Evolutionary conservation across 192 early-diverging fungal genomes (phyloP).

Genomic region (Coemansia sp.): DNA sequence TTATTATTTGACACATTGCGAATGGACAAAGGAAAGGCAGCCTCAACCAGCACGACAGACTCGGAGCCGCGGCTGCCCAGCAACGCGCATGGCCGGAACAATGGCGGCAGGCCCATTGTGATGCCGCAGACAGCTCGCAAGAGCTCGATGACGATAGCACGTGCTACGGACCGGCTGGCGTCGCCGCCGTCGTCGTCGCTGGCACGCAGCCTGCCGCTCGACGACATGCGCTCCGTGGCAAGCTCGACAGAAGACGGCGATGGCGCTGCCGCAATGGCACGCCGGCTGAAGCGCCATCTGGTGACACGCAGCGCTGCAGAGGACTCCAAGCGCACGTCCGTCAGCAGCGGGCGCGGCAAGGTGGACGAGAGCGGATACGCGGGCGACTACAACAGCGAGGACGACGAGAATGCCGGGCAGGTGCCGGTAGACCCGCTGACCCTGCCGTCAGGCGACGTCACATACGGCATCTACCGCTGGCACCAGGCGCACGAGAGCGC

Average conservation of each 20-base stretch:
- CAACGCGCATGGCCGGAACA: constrained; percentile 21
- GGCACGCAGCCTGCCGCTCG: constrained; percentile 36
- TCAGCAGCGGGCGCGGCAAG: background rate
- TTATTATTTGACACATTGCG: background rate
- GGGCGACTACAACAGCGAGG: constrained; percentile 34
- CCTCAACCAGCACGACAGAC: constrained; percentile 1
- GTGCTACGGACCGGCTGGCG: constrained; percentile 41
- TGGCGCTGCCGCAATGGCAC: constrained; percentile 38
- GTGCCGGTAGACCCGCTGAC: constrained; percentile 54
- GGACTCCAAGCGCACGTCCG: constrained; percentile 7
- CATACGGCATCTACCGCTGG: constrained; percentile 87
- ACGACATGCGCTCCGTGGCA: constrained; percentile 7
- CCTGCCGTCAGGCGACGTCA: constrained; percentile 69
- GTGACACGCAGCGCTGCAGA: constrained; percentile 51
- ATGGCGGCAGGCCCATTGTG: constrained; percentile 9
- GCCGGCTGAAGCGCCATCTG: constrained; percentile 68
- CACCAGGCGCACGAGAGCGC: constrained; percentile 57
- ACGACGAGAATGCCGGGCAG: constrained; percentile 22
- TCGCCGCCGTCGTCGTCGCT: constrained; percentile 36
- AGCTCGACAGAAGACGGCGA: constrained; percentile 13
- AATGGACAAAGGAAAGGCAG: constrained; percentile 1
- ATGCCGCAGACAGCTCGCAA: constrained; percentile 28
- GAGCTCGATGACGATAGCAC: constrained; percentile 20
- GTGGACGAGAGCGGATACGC: constrained; percentile 30
- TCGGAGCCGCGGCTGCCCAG: constrained; percentile 9